Percentiles rank a stretch among this genome's conserved stretches.
phyloP scores from a whole-genome alignment of 2,329 filamentous ascomycete genomes.

The Microcyclospora tardicrescens region DNA sequence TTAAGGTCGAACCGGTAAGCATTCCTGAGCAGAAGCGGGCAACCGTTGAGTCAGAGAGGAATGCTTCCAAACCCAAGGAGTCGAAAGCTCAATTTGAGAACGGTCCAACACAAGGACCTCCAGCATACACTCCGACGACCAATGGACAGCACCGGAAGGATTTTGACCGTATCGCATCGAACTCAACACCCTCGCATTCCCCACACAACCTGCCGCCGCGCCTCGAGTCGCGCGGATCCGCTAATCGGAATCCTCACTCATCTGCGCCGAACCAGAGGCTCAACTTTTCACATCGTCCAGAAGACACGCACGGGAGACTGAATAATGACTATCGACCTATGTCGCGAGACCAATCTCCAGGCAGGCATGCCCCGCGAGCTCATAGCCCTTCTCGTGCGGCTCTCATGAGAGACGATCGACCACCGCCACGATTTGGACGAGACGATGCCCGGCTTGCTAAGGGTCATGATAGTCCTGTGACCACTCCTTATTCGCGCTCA shows the following conservation, averaged over 20 bases:
- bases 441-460: constrained; percentile 1
- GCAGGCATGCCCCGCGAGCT: constrained; percentile 25
- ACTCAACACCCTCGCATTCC: constrained; percentile 16
- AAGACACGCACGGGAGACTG: constrained; percentile 31
- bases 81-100: too few species aligned
- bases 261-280: too few species aligned
- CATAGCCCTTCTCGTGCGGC: constrained; percentile 17
- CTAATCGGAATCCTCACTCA: too few species aligned
- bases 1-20: too few species aligned
- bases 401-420: constrained; percentile 23
- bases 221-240: constrained; percentile 7
- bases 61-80: too few species aligned
- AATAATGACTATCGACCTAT: constrained; percentile 26
- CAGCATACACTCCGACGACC: constrained; percentile 11
- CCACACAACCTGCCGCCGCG: constrained; percentile 35
- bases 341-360: constrained; percentile 30
- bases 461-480: constrained; percentile 2
- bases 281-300: constrained; percentile 19
- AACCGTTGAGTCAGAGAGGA: too few species aligned
- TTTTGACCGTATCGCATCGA: constrained; percentile 5
- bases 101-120: not conserved
- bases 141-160: constrained; percentile 2
- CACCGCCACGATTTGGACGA: constrained; percentile 21
- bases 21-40: too few species aligned
- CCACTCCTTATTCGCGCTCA: constrained; percentile 2